Percentiles rank a stretch among this genome's conserved stretches.
phyloP scores from a whole-genome alignment of 176 grass and related monocot species.

The barley (Hordeum vulgare) region MorexV3_pseudomolecules_assembly NC_058519.1:207510117-207510616 shows the following conservation, averaged over 20 bases:
- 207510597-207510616: not conserved
- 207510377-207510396: not conserved
- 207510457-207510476: conserved; percentile 18
- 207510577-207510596: not conserved
- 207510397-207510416: not conserved
- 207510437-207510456: conserved; percentile 32
- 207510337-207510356: not conserved
- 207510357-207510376: not conserved
- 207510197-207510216: too few relatives aligned
- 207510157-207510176: not conserved
- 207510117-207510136: not conserved
- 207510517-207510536: not conserved
- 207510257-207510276: not conserved
- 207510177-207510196: too few relatives aligned
- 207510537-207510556: not conserved
- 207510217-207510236: not conserved
- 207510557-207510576: not conserved
- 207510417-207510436: conserved; percentile 18
- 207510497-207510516: not conserved
- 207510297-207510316: not conserved
- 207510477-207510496: conserved; percentile 18
- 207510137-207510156: not conserved
- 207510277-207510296: not conserved
- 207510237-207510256: too few relatives aligned
- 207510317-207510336: not conserved